Evolutionary conservation across 345 rosid species (phyloP), one percentile per base, ranked within the genome.

Genomic region (Mallotus nudiflorus): DNA sequence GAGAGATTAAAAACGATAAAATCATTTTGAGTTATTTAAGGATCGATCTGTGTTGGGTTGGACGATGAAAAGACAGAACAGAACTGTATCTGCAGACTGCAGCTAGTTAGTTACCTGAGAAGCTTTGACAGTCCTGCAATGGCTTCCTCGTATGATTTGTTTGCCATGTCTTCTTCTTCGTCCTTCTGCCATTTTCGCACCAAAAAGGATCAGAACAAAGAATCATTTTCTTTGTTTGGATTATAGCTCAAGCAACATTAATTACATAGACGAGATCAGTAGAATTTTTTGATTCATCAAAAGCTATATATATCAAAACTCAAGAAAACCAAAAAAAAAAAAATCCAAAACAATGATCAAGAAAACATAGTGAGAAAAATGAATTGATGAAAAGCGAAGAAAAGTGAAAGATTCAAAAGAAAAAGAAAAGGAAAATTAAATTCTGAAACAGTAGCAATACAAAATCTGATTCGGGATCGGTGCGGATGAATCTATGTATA

Each of bases 61-160:
- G n/a, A 49, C 29, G 29, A 22, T 16, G 28, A 14, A 31, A 25
- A 0, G 51, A 37, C 29, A n/a, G 24, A 9, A 46, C 42, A 39
- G 18, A 49, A 48, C 4, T 6, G 27, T 1, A 9, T n/a, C n/a
- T n/a, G n/a, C n/a, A n/a, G n/a, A n/a, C n/a, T n/a, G n/a, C n/a
- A n/a, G n/a, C n/a, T n/a, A n/a, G n/a, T n/a, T n/a, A n/a, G n/a
- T n/a, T 84, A 93, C 97, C 96, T 86, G 83, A 95, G 88, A 70
- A 96, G 93, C 84, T 89, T 84, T 48, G 84, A 76, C 35, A 96
- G 87, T 76, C 77, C 93, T 31, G 85, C 90, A 63, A 92, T 82
- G 81, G 97, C 99, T 9, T 82, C 82, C 74, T 92, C 86, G 88
- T 85, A 96, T 53, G 82, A 74, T 5, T 85, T 85, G 33, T 68